A percentile compares a stretch with the other conserved stretches of the same genome.
phyloP scores from a whole-genome alignment of 805 yeast genomes.

The Kazachstania kunashirensis region DNA sequence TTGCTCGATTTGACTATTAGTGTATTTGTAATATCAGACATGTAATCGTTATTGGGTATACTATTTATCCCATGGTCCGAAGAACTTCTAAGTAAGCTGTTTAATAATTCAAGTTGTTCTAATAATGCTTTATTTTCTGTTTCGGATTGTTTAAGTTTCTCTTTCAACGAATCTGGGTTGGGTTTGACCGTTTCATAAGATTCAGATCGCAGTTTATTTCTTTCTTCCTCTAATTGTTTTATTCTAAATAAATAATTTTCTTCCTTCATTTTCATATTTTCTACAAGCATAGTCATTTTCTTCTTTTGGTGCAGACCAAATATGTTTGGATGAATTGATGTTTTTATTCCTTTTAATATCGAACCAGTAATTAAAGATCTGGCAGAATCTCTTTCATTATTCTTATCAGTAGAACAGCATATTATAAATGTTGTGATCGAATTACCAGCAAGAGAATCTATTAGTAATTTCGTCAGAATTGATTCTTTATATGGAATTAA shows the following conservation, averaged over 20 bases:
- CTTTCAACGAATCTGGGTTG: neutral
- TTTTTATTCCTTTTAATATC: conserved; percentile 59
- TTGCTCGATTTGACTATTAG: conserved; percentile 20
- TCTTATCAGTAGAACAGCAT: conserved; percentile 57
- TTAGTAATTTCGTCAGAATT: conserved; percentile 65
- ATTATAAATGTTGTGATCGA: conserved; percentile 65
- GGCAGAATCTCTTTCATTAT: conserved; percentile 53
- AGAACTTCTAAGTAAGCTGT: neutral
- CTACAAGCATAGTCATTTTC: conserved; percentile 39
- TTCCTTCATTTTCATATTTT: conserved; percentile 34
- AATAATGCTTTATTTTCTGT: conserved; percentile 6
- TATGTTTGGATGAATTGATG: conserved; percentile 39
- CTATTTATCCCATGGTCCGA: neutral
- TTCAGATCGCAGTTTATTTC: neutral
- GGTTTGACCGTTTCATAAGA: neutral
- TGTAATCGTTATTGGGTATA: neutral
- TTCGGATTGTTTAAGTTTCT: neutral
- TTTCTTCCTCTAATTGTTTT: conserved; percentile 8
- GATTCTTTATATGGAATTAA: conserved; percentile 56
- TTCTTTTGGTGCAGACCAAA: conserved; percentile 35
- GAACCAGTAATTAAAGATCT: conserved; percentile 67
- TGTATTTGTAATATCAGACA: conserved; percentile 9
- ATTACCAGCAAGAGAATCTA: conserved; percentile 76
- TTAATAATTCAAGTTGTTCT: conserved; percentile 6
- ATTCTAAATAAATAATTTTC: conserved; percentile 12